Conservation (phyloP, 2,329 filamentous ascomycete species). For the Diaporthe amygdali region DNA sequence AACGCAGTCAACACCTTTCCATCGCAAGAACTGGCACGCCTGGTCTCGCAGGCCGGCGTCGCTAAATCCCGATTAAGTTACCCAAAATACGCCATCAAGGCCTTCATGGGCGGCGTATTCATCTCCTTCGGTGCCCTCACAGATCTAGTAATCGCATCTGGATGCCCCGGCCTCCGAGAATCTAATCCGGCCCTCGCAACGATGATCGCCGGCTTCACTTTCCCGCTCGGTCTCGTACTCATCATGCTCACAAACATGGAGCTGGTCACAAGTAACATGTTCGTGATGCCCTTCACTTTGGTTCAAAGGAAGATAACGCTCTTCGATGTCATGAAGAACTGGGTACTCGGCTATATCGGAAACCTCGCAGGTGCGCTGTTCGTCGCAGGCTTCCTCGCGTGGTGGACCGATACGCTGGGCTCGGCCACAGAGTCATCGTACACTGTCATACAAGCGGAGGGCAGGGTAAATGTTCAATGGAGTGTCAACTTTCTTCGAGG, state of each 20-base stretch:
- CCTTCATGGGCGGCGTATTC: neutral
- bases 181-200: constrained; percentile 46
- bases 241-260: constrained; percentile 54
- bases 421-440: constrained; percentile 4
- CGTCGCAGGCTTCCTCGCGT: neutral
- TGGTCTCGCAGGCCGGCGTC: neutral
- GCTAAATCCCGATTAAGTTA: neutral
- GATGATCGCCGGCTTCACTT: constrained; percentile 49
- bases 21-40: neutral
- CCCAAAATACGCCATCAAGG: neutral
- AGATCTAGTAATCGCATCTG: neutral
- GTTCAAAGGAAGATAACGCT: neutral
- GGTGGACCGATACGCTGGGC: neutral
- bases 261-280: constrained; percentile 53
- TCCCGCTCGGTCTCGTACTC: constrained; percentile 55
- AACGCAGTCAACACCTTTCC: neutral
- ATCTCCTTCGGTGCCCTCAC: neutral
- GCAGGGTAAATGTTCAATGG: neutral
- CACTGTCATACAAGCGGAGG: neutral
- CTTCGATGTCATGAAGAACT: neutral
- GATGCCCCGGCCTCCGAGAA: neutral
- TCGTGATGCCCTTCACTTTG: constrained; percentile 22
- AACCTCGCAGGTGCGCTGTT: neutral
- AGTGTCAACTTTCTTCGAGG: constrained; percentile 53
- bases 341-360: neutral